Base-by-base conservation (phyloP, 176 grass and related monocot species). In the Rhynchospora tenuis region DNA sequence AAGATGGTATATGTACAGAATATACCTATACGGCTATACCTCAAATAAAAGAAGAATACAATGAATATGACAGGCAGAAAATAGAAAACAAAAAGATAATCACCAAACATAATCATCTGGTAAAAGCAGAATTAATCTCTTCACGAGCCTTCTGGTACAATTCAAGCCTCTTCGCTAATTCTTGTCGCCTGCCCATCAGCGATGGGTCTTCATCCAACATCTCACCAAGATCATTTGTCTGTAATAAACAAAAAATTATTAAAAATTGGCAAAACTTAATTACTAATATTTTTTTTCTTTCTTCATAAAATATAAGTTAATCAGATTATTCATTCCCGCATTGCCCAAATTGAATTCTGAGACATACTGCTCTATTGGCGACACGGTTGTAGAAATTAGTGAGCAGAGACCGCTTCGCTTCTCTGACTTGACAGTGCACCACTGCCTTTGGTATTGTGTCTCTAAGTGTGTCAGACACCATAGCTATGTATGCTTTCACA, bases 381-480 rank as follows among this genome's bases (percentile, higher is more conserved):
- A 94, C 67, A 84, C 87, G 87, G 16, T 75, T 78, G 50, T 94
- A 92, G 88, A 92, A 92, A 88, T 81, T 69, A 75, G 86, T 74
- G 9, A 94, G 83, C 38, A 92, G 70, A 46, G 92, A 92, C 6
- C 88, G 79, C 64, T 94, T 94, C 17, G 92, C 92, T 84, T 94
- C 90, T 82, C 84, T 90, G 31, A 94, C 90, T 83, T 94, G 92
- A 62, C 92, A 94, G 72, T 91, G 69, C 13, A 94, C 92, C 4
- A 84, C 92, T 46, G 88, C 88, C 84, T 92, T 94, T 26, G 90
- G 92, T 62, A 94, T 86, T 12, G 82, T 92, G 58, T 92, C 74
- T 74, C 81, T 50, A 24, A 94, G 90, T 16, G 72, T 86, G 20
- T 90, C 88, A n/a, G 86, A 89, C 60, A 90, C 90, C 92, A 94